phyloP scores from a whole-genome alignment of 2,329 filamentous ascomycete species.

The Erysiphe pulchra region DNA sequence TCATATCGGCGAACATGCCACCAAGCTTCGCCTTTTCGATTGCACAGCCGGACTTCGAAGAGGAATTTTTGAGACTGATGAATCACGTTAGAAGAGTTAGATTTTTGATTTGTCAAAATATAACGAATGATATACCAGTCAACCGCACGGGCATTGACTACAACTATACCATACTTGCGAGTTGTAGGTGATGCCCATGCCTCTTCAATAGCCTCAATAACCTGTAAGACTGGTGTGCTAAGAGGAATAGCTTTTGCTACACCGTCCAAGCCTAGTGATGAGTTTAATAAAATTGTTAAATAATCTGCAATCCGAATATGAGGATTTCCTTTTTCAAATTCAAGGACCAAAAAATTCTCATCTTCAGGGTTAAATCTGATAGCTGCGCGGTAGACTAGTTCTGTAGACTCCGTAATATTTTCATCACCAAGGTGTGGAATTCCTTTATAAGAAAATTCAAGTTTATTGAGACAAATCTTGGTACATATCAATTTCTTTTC shows the following conservation, averaged over 20 bases:
- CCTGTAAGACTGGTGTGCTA: conserved; percentile 38
- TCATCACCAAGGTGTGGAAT: not conserved
- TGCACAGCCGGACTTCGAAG: conserved; percentile 25
- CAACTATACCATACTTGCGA: conserved; percentile 20
- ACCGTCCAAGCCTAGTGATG: conserved; percentile 21
- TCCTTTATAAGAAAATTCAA: conserved; percentile 41
- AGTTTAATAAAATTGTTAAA: conserved; percentile 31
- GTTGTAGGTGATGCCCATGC: conserved; percentile 19
- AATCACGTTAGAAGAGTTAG: not conserved
- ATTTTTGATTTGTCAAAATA: conserved; percentile 12
- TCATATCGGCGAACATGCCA: conserved; percentile 11
- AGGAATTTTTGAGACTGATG: conserved; percentile 16
- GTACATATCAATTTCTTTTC: conserved; percentile 29
- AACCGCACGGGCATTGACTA: conserved; percentile 25
- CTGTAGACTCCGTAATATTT: conserved; percentile 3
- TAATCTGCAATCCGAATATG: conserved; percentile 36
- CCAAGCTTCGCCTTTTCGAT: conserved; percentile 19
- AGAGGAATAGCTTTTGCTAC: conserved; percentile 27
- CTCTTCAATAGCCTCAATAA: conserved; percentile 32
- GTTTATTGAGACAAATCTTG: conserved; percentile 30
- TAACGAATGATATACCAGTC: conserved; percentile 34
- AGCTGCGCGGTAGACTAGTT: conserved; percentile 22
- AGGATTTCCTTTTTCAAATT: conserved; percentile 35
- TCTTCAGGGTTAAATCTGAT: conserved; percentile 28
- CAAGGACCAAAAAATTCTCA: conserved; percentile 23